Conservation (phyloP, 352 stramenopile genomes). For the Pythium brassicae region DNA sequence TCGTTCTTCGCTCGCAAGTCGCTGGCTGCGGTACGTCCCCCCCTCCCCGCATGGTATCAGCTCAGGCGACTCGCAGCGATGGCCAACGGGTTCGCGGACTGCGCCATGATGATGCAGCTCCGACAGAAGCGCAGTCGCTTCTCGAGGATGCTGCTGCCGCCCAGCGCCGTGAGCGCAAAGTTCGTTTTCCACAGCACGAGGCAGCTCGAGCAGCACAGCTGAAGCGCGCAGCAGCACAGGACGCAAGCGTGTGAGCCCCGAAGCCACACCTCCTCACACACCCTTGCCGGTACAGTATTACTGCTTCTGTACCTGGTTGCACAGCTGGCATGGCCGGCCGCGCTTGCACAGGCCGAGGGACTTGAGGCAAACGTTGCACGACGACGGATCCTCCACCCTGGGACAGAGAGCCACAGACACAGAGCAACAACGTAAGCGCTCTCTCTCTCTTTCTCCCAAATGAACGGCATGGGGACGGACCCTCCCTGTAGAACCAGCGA, state of each 20-base stretch:
- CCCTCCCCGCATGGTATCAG: slow-evolving; percentile 4
- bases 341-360: slow-evolving; percentile 9
- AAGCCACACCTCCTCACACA: neutral
- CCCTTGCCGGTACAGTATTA: no score
- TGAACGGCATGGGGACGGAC: no score
- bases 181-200: slow-evolving; percentile 14
- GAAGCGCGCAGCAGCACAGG: neutral
- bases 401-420: neutral
- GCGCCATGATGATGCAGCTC: slow-evolving; percentile 14
- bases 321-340: slow-evolving; percentile 13
- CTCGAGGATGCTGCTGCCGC: slow-evolving; percentile 8
- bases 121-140: slow-evolving; percentile 15
- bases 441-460: no score
- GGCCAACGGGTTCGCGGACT: slow-evolving; percentile 9
- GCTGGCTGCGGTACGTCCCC: no score
- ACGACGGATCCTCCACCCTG: slow-evolving; percentile 9
- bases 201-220: slow-evolving; percentile 18
- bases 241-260: no score
- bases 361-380: slow-evolving; percentile 17
- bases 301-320: slow-evolving; percentile 7
- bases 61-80: slow-evolving; percentile 5
- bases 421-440: neutral
- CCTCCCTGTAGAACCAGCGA: no score
- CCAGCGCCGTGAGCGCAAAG: slow-evolving; percentile 14
- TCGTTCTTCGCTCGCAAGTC: neutral